Evolutionary conservation across 129 eudicot species (phyloP).

Genomic region (Kitagawia praeruptora): DNA sequence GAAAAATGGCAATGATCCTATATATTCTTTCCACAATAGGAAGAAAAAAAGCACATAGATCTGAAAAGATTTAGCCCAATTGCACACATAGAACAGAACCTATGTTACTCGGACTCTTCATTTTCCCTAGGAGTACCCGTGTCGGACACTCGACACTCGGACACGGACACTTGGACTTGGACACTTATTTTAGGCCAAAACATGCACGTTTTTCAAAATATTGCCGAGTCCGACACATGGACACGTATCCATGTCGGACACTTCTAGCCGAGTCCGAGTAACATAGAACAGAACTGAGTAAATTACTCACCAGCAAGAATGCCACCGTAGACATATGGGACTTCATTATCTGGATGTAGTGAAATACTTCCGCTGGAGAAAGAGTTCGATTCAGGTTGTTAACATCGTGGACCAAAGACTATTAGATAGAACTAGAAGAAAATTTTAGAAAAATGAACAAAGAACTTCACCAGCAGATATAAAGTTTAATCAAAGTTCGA

Average conservation of each 20-base stretch:
- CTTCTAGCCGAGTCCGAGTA: no score
- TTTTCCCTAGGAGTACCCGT: no score
- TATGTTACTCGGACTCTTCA: no score
- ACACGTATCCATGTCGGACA: no score
- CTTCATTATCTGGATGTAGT: constrained; percentile 33
- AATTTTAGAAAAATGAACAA: neutral
- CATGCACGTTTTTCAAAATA: no score
- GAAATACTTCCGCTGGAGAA: constrained; percentile 71
- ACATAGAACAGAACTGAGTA: neutral
- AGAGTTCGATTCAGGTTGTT: constrained; percentile 9
- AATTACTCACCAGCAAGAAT: constrained; percentile 85
- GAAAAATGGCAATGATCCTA: neutral
- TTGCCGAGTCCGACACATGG: no score
- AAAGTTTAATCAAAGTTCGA: neutral
- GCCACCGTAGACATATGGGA: constrained; percentile 68
- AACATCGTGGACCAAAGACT: neutral
- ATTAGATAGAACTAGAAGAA: neutral
- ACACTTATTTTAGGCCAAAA: no score
- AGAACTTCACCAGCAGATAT: neutral
- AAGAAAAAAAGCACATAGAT: neutral
- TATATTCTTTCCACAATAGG: neutral
- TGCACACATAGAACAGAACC: neutral
- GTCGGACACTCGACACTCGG: no score
- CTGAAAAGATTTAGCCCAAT: neutral
- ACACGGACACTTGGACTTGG: no score